A percentile compares a stretch with the other conserved stretches of the same genome.
These are phyloP conservation scores for Scopulariopsis brevicaulis DNA, from an alignment of 2,329 filamentous ascomycete species.

Conservation along the genomic window DNA sequence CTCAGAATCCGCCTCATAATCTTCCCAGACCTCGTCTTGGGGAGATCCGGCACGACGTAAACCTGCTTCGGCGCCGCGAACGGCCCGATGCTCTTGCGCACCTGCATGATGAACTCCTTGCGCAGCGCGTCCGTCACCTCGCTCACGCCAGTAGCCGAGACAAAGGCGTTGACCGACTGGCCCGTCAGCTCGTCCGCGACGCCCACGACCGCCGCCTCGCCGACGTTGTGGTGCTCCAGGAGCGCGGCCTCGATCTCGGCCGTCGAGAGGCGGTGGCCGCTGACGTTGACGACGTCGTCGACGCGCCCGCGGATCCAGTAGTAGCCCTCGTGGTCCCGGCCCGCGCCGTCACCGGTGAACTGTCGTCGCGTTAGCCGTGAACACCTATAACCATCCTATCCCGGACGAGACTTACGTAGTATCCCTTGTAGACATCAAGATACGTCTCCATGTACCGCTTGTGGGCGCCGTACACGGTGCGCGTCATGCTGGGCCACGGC, in stretches of 20 bases:
- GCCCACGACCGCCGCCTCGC: constrained; percentile 91
- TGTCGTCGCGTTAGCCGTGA: constrained; percentile 17
- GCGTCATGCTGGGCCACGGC: constrained; percentile 95
- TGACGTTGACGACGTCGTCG: constrained; percentile 97
- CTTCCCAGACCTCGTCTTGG: constrained; percentile 96
- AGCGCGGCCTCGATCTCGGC: constrained; percentile 97
- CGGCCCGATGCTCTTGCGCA: constrained; percentile 92
- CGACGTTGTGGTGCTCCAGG: constrained; percentile 80
- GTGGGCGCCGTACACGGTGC: constrained; percentile 95
- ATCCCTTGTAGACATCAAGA: constrained; percentile 93
- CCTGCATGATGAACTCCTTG: constrained; percentile 90
- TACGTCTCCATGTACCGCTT: constrained; percentile 99
- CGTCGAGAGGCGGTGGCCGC: constrained; percentile 88
- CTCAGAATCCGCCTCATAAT: constrained; percentile 96
- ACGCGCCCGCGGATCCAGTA: constrained; percentile 99
- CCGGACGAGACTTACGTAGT: constrained; percentile 66
- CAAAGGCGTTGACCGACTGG: constrained; percentile 95
- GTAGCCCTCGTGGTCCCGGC: constrained; percentile 93
- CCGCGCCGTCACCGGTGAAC: constrained; percentile 91
- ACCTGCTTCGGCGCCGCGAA: constrained; percentile 95
- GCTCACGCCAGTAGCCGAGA: constrained; percentile 75
- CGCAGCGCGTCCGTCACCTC: constrained; percentile 69
- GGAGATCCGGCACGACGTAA: constrained; percentile 82
- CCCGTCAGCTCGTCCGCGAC: constrained; percentile 89
- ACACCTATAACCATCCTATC: background rate